phyloP scores from a whole-genome alignment of 1,139 yeast genomes.

The Oligophagozyma castellii region DNA sequence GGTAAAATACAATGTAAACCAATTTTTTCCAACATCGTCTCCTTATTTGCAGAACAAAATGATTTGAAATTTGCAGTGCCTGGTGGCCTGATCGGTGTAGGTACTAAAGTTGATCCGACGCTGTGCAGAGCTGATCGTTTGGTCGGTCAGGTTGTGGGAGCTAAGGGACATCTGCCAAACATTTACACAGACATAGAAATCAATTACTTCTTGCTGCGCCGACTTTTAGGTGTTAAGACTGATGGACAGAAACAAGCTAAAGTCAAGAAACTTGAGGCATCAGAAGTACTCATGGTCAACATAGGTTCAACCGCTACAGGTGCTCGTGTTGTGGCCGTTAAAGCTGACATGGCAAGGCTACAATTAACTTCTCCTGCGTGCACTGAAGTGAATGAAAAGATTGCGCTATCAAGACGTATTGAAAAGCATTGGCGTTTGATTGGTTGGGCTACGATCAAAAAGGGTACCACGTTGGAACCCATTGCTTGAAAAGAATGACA shows the following conservation, averaged over 20 bases:
- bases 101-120: conserved; percentile 97
- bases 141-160: conserved; percentile 98
- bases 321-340: conserved; percentile 94
- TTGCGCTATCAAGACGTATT: conserved; percentile 96
- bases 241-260: conserved; percentile 96
- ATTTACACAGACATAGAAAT: conserved; percentile 95
- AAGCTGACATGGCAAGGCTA: conserved; percentile 98
- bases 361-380: conserved; percentile 97
- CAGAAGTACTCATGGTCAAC: conserved; percentile 97
- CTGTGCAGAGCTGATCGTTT: conserved; percentile 98
- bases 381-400: conserved; percentile 95
- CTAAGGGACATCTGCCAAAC: conserved; percentile 89
- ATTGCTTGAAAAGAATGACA: conserved; percentile 27
- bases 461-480: conserved; percentile 83
- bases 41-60: conserved; percentile 93
- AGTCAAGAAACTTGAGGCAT: conserved; percentile 85
- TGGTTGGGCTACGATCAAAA: conserved; percentile 99
- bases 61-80: conserved; percentile 98
- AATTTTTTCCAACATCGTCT: conserved; percentile 83
- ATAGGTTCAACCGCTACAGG: conserved; percentile 99
- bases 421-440: conserved; percentile 99
- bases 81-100: conserved; percentile 99
- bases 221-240: conserved; percentile 95
- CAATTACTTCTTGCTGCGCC: conserved; percentile 90
- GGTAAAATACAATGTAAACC: conserved; percentile 94